These are phyloP conservation scores for Andalucia godoyi DNA, from an alignment of 78 protist genomes.

Conservation along the genomic window DNA sequence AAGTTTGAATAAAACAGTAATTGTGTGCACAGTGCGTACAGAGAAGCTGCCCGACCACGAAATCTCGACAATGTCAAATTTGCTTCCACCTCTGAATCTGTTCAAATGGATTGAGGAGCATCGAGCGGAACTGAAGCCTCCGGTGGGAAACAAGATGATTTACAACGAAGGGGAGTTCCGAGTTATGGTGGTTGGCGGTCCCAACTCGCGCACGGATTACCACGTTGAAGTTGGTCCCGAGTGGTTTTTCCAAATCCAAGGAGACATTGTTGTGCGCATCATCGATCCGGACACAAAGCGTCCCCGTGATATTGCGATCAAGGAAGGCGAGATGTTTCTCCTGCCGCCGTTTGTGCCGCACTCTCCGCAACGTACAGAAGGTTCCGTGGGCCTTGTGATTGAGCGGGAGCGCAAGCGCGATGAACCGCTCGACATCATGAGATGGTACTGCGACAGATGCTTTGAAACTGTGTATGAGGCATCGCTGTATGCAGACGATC, in stretches of 20 bases:
- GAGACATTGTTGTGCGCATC: slow-evolving; percentile 28
- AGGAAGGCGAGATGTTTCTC: slow-evolving; percentile 38
- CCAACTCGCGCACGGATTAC: slow-evolving; percentile 43
- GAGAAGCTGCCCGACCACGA: too few relatives aligned
- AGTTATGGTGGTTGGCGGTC: slow-evolving; percentile 46
- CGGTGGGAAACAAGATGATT: slow-evolving; percentile 37
- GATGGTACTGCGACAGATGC: slow-evolving; percentile 15
- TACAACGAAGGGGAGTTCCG: slow-evolving; percentile 1
- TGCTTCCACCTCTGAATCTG: neutral
- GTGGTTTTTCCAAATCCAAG: slow-evolving; percentile 31
- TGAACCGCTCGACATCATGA: slow-evolving; percentile 28
- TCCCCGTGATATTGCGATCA: slow-evolving; percentile 6
- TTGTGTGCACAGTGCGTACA: too few relatives aligned
- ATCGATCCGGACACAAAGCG: slow-evolving; percentile 6
- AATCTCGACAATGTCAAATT: too few relatives aligned
- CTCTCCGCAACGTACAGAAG: slow-evolving; percentile 23
- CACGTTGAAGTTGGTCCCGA: slow-evolving; percentile 44
- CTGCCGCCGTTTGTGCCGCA: slow-evolving; percentile 37
- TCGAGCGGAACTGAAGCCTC: slow-evolving; percentile 19
- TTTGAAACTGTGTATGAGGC: neutral
- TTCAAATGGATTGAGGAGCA: slow-evolving; percentile 23
- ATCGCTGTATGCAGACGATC: neutral
- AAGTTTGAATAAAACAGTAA: too few relatives aligned
- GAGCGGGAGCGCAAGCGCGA: slow-evolving; percentile 12
- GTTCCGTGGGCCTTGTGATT: slow-evolving; percentile 33